Evolutionary conservation across 306 rosid species (phyloP), one percentile per base, ranked within the genome.

Genomic region (Astragalus glycyphyllos): DNA sequence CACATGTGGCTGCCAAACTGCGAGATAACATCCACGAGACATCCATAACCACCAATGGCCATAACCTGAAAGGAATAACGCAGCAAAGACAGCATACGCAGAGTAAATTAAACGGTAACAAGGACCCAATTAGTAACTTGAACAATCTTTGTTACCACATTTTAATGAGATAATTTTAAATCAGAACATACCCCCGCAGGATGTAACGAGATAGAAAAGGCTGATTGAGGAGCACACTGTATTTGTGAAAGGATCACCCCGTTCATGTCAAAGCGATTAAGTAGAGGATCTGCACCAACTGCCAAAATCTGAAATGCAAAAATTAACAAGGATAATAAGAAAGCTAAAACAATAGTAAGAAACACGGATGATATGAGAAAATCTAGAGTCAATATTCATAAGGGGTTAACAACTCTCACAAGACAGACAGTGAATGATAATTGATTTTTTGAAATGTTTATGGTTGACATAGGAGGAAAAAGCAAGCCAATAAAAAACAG

Each of bases 1-100:
- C 97, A 88, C 72, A 90, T 83, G 87, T 93, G 98, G 76, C 98
- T 93, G 74, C 98, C 97, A 54, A 88, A 90, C 75, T 90, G 97
- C 16, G 98, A 93, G 76, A 93, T 84, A 35, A 88, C 90, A 79
- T 93, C 96, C 63, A 93, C 96, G 7, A 88, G 83, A 72, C 96
- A 90, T 11, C 98, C 96, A 53, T 85, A 88, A 61, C 97, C 98
- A 58, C 98, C 98, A 46, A 90, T 83, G 29, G 98, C 97, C 65
- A 89, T 74, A 76, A 93, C 87, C 98, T 93, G 88, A 68, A 78
- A 69, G 29, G 59, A 61, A 47, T 7, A 4, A 10, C 58, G 54
- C 60, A 67, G 34, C 10, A 69, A 58, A 53, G 59, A 44, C 40
- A 48, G n/a, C 55, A 65, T 35, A 64, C 79, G 51, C 55, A 55